Conservation (phyloP, 1,284 basidiomycete genomes). For the Neonothopanus nambi region DNA sequence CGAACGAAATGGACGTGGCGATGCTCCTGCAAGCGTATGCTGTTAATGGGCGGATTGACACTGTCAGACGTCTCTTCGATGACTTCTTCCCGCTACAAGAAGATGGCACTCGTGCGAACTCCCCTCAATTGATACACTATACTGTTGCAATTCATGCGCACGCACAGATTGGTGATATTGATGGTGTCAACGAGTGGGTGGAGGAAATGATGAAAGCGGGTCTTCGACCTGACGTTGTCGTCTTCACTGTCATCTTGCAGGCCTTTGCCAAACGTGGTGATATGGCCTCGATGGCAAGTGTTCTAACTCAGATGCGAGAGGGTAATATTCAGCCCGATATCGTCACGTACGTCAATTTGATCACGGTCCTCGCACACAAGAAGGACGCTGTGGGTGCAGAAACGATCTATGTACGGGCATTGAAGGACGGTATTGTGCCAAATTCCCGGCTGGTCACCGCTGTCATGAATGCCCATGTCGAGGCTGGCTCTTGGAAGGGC, state of each 20-base stretch:
- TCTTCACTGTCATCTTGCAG: conserved; percentile 66
- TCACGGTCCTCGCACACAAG: conserved; percentile 67
- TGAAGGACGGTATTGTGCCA: conserved; percentile 61
- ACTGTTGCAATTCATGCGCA: conserved; percentile 58
- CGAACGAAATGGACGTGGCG: conserved; percentile 34
- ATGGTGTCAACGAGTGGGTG: conserved; percentile 60
- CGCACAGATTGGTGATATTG: conserved; percentile 48
- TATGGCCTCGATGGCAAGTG: conserved; percentile 49
- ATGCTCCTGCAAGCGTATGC: conserved; percentile 59
- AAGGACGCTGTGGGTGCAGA: conserved; percentile 72
- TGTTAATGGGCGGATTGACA: conserved; percentile 39
- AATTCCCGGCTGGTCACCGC: conserved; percentile 67
- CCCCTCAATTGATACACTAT: conserved; percentile 53
- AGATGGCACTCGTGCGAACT: conserved; percentile 28
- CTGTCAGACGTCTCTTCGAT: conserved; percentile 53
- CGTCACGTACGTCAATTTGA: conserved; percentile 69
- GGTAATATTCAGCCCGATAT: conserved; percentile 49
- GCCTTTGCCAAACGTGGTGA: conserved; percentile 62
- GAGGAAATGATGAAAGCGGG: conserved; percentile 50
- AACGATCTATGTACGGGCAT: conserved; percentile 64
- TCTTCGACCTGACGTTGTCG: conserved; percentile 49
- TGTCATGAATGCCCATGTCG: conserved; percentile 84
- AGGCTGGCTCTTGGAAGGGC: conserved; percentile 78
- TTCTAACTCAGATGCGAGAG: conserved; percentile 67
- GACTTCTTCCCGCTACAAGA: conserved; percentile 46